Evolutionary conservation across 257 asterid genomes (phyloP).

Genomic region (Petunia axillaris): DNA sequence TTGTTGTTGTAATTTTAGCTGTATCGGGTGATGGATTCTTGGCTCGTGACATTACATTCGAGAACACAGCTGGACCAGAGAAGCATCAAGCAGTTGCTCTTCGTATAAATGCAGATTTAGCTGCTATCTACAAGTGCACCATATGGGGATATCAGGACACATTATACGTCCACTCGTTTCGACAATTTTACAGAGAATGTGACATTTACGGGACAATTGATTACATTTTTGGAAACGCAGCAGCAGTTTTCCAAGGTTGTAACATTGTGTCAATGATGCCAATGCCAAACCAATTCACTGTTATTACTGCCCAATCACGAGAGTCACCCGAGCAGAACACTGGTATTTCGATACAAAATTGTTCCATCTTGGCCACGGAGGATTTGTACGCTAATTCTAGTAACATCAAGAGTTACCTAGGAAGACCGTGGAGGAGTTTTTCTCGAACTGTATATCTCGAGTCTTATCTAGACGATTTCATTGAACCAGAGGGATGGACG

Average conservation of each 20-base stretch:
- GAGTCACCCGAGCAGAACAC: conserved; percentile 55
- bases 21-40: conserved; percentile 82
- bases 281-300: conserved; percentile 64
- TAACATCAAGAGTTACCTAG: conserved; percentile 60
- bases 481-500: conserved; percentile 66
- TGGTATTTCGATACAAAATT: conserved; percentile 77
- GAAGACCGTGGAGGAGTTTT: conserved; percentile 83
- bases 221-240: conserved; percentile 91
- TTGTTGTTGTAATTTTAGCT: conserved; percentile 45
- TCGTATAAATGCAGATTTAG: conserved; percentile 69
- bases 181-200: conserved; percentile 90
- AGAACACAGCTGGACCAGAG: conserved; percentile 81
- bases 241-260: conserved; percentile 75
- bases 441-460: conserved; percentile 66
- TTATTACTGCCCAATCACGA: conserved; percentile 77
- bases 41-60: conserved; percentile 78
- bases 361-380: conserved; percentile 62
- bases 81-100: conserved; percentile 92
- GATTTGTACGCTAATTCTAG: conserved; percentile 49
- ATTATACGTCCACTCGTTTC: conserved; percentile 70
- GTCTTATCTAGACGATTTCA: conserved; percentile 61
- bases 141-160: conserved; percentile 78
- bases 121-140: conserved; percentile 68
- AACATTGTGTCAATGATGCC: conserved; percentile 73
- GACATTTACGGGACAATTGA: conserved; percentile 83